Percentiles rank a stretch among this genome's conserved stretches.
These are phyloP conservation scores for Bruguiera gymnorhiza DNA, from an alignment of 345 rosid species.

Conservation along the genomic window DNA sequence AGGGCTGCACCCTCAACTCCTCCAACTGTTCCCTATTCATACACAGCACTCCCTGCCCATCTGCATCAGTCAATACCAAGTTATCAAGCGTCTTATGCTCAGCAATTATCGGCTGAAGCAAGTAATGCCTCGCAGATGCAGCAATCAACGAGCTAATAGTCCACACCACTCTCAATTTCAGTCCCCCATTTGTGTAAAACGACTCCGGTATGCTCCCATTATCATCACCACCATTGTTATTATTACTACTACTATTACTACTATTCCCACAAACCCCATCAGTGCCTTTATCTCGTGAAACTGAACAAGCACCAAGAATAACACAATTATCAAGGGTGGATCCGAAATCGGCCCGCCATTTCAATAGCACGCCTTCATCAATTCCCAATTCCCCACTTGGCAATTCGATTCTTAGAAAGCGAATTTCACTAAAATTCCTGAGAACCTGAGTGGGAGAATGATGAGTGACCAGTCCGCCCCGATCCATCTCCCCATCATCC, in stretches of 20 bases:
- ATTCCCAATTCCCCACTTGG: constrained; percentile 84
- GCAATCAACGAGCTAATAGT: constrained; percentile 91
- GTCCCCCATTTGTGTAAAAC: constrained; percentile 86
- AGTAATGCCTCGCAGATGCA: constrained; percentile 88
- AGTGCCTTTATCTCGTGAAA: constrained; percentile 13
- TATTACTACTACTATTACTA: background rate
- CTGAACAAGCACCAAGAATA: constrained; percentile 82
- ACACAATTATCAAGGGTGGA: constrained; percentile 88
- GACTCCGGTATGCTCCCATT: constrained; percentile 91
- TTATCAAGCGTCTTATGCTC: constrained; percentile 87
- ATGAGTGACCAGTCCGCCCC: constrained; percentile 69
- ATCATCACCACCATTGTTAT: constrained; percentile 45
- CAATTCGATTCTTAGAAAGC: constrained; percentile 71
- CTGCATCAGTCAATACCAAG: constrained; percentile 77
- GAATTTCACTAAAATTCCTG: constrained; percentile 85
- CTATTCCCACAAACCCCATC: constrained; percentile 24
- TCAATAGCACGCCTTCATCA: constrained; percentile 79
- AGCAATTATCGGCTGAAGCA: constrained; percentile 78
- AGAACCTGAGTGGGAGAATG: constrained; percentile 95
- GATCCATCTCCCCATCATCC: constrained; percentile 66
- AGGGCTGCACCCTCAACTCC: constrained; percentile 86
- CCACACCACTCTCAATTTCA: constrained; percentile 95
- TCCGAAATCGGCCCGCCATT: constrained; percentile 96
- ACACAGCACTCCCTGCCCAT: constrained; percentile 87
- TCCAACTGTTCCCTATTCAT: constrained; percentile 91